Evolutionary conservation across 2,329 filamentous ascomycete genomes (phyloP).

Genomic region (Stachybotrys chlorohalonatus): DNA sequence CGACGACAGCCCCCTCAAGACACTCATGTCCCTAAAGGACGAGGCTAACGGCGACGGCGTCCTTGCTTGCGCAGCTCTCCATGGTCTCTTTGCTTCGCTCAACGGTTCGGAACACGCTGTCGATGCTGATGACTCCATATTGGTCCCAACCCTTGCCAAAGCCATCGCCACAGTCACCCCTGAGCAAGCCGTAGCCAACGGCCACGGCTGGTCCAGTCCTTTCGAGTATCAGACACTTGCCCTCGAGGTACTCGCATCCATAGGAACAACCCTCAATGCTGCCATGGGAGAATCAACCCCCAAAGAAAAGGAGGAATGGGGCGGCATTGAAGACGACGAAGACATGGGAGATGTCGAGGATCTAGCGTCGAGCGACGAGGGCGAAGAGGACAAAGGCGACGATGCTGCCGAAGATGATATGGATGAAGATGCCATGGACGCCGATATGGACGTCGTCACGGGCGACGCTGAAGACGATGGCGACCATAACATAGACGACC

Average conservation of each 20-base stretch:
- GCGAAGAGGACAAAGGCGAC: constrained; percentile 25
- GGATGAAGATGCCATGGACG: constrained; percentile 47
- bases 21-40: constrained; percentile 38
- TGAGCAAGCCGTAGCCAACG: constrained; percentile 16
- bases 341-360: constrained; percentile 27
- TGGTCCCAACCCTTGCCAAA: constrained; percentile 27
- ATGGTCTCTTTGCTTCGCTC: constrained; percentile 48
- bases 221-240: constrained; percentile 43
- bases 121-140: constrained; percentile 21
- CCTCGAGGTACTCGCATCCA: constrained; percentile 54
- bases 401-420: constrained; percentile 27
- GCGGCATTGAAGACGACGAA: constrained; percentile 28
- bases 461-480: constrained; percentile 33
- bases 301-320: constrained; percentile 23
- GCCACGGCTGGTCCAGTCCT: constrained; percentile 27
- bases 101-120: constrained; percentile 12
- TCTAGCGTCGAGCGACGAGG: constrained; percentile 24
- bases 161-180: constrained; percentile 17
- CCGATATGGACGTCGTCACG: constrained; percentile 57
- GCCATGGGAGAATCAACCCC: constrained; percentile 26
- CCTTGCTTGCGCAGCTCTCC: constrained; percentile 50
- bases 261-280: constrained; percentile 49
- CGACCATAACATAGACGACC: constrained; percentile 32
- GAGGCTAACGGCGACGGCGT: constrained; percentile 40
- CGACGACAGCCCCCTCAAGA: constrained; percentile 35